Base-by-base conservation (phyloP, 2,329 filamentous ascomycete genomes). In the Knufia petricola region DNA sequence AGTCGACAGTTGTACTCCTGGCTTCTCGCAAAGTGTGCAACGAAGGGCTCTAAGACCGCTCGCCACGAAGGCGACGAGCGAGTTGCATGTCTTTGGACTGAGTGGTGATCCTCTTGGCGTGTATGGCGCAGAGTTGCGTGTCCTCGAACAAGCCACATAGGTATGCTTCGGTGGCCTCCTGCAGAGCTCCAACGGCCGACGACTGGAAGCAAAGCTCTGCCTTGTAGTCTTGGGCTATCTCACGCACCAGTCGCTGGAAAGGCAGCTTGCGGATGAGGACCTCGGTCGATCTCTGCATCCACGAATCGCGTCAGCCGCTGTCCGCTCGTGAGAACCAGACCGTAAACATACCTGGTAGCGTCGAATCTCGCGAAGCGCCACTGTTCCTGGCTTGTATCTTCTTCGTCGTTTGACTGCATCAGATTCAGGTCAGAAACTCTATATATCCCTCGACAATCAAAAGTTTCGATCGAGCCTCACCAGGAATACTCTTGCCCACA, bases 51-150 rank as follows among this genome's bases (percentile, higher is more conserved):
- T 28, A 28, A 28, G 26, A 6, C 26, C 26, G 26, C 37, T 39
- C 37, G 21, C 85, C 85, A 44, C 85, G 75, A 68, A 90, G 88
- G 57, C 85, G 73, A 60, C 85, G 74, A 19, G 90, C 90, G 53
- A 96, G 77, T 69, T 95, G 90, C 60, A 96, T 95, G 68, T 96
- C 92, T 71, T 95, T 95, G 68, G 90, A 87, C 86, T 94, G 90
- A 60, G 95, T 94, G 34, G 90, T 96, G 46, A 96, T 88, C 64
- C 90, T 78, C 73, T 95, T 95, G 53, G 90, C 92, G 69, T 96
- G 90, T 59, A 96, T 88, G 55, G 90, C 92, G 70, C 90, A 95
- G 38, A 96, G 77, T 70, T 96, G 95, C 56, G 87, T 86, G 68
- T 94, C 87, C 66, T 95, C 89, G 63, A 96, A 95, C 15, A 96